These are phyloP conservation scores for Lophium mytilinum DNA, from an alignment of 495 filamentous ascomycete genomes.

Conservation along the genomic window DNA sequence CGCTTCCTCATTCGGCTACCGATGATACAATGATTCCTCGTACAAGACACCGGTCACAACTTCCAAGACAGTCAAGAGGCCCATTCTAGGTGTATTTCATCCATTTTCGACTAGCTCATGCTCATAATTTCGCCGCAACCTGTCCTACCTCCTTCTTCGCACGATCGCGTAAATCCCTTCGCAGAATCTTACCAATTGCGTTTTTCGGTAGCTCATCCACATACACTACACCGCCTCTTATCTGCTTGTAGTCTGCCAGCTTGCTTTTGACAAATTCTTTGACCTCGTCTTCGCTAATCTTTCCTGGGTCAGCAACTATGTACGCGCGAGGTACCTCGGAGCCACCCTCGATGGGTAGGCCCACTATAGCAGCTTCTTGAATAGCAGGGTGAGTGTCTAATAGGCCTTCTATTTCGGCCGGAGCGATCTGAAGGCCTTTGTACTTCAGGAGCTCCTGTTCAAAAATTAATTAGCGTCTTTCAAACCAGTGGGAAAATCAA, in stretches of 20 bases:
- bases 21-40: too few species aligned
- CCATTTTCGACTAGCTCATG: too few species aligned
- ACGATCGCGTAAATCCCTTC: constrained; percentile 12
- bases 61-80: too few species aligned
- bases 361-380: constrained; percentile 19
- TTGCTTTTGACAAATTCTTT: background rate
- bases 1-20: too few species aligned
- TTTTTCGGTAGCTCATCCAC: constrained; percentile 14
- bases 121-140: background rate
- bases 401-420: constrained; percentile 18
- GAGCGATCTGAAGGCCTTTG: constrained; percentile 17
- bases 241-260: constrained; percentile 15
- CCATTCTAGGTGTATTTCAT: too few species aligned
- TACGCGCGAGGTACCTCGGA: constrained; percentile 24
- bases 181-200: constrained; percentile 19
- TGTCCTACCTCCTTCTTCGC: constrained; percentile 8
- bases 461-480: background rate
- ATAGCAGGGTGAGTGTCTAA: constrained; percentile 8
- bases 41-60: too few species aligned
- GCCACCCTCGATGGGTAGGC: background rate
- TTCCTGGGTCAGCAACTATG: constrained; percentile 6
- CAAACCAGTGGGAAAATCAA: background rate
- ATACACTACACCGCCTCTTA: constrained; percentile 12
- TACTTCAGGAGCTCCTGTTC: constrained; percentile 42
- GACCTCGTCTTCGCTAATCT: constrained; percentile 46